A percentile compares a stretch with the other conserved stretches of the same genome.
phyloP scores from a whole-genome alignment of 208 protist genomes.

The Sergeia podlipaevii region DNA sequence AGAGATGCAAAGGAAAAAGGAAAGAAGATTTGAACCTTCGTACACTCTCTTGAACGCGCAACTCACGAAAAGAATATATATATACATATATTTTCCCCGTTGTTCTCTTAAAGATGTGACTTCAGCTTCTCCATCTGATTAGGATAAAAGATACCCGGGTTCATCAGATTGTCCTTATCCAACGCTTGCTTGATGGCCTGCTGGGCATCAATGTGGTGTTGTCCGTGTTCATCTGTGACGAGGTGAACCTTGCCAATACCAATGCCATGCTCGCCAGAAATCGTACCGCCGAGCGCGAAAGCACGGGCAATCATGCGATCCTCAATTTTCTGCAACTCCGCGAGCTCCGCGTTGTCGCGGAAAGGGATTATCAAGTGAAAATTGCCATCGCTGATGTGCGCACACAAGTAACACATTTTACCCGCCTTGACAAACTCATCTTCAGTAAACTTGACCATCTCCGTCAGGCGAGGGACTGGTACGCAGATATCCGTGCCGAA shows the following conservation, averaged over 20 bases:
- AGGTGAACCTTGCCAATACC: slow-evolving; percentile 65
- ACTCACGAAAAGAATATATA: no score
- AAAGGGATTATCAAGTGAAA: slow-evolving; percentile 85
- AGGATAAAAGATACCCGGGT: slow-evolving; percentile 80
- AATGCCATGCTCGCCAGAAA: slow-evolving; percentile 87
- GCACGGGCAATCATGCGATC: slow-evolving; percentile 66
- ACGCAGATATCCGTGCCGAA: slow-evolving; percentile 85
- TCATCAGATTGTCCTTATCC: slow-evolving; percentile 87
- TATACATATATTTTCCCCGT: neutral
- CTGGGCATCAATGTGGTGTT: slow-evolving; percentile 75
- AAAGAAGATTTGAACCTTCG: no score
- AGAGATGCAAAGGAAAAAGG: neutral
- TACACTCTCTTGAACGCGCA: no score
- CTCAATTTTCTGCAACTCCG: slow-evolving; percentile 46
- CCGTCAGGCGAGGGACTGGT: slow-evolving; percentile 68
- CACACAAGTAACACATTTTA: slow-evolving; percentile 42
- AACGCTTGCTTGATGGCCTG: slow-evolving; percentile 75
- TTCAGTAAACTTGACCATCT: slow-evolving; percentile 71
- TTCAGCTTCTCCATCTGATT: slow-evolving; percentile 39
- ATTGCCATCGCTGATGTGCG: slow-evolving; percentile 91
- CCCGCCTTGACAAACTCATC: slow-evolving; percentile 37
- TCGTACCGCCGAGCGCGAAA: slow-evolving; percentile 63
- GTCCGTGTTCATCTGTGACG: slow-evolving; percentile 59
- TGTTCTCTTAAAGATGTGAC: no score
- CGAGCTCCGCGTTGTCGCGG: slow-evolving; percentile 29